Evolutionary conservation across 1,284 basidiomycete genomes (phyloP).

Genomic region (Hypsizygus ulmarius): DNA sequence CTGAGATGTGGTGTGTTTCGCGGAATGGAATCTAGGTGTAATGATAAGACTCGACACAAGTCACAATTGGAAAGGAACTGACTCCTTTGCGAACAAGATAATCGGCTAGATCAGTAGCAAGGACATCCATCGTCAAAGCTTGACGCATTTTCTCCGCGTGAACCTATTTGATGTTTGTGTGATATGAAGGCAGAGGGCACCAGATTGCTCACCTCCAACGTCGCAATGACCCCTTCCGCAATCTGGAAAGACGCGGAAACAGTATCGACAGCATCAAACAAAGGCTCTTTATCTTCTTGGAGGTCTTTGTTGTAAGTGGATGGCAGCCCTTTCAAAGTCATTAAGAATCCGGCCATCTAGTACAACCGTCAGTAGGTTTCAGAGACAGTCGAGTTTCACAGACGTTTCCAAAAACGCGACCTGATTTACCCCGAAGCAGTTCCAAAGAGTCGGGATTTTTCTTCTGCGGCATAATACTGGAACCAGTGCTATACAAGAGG

Average conservation of each 20-base stretch:
- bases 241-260: conserved; percentile 89
- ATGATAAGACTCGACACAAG: conserved; percentile 8
- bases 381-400: conserved; percentile 19
- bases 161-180: conserved; percentile 50
- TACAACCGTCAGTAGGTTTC: conserved; percentile 10
- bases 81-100: conserved; percentile 98
- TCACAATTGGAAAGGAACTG: conserved; percentile 30
- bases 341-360: conserved; percentile 97
- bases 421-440: conserved; percentile 91
- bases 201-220: conserved; percentile 65
- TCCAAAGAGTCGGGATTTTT: conserved; percentile 98
- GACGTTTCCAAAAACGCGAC: conserved; percentile 91
- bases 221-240: conserved; percentile 91
- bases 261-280: conserved; percentile 94
- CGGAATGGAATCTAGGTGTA: conserved; percentile 80
- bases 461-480: conserved; percentile 99
- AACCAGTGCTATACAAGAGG: conserved; percentile 73
- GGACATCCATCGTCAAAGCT: conserved; percentile 93
- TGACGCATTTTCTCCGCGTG: conserved; percentile 87
- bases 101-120: conserved; percentile 96
- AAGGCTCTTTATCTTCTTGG: conserved; percentile 97
- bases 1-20: conserved; percentile 97
- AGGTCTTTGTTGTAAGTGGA: conserved; percentile 99
- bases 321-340: conserved; percentile 96
- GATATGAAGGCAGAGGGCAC: neutral